Base-by-base conservation (phyloP, 2,329 filamentous ascomycete species). In the Daldinia sp. region DNA sequence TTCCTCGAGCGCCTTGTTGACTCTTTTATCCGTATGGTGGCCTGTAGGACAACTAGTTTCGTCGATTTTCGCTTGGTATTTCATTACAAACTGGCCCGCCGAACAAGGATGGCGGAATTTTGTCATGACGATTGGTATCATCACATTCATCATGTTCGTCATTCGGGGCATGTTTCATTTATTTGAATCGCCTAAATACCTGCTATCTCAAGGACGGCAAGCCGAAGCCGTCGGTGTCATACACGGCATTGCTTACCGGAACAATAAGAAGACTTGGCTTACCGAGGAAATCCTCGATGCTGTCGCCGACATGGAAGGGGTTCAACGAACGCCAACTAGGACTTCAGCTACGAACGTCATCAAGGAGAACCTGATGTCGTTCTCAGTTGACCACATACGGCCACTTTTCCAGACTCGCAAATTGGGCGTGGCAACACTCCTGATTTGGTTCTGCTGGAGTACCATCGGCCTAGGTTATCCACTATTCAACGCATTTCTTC, bases 401-500 rank as follows among this genome's bases (percentile, higher is more conserved):
- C 89, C 90, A 0, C 84, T 95, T 2, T 89, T 90, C 76, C 78
- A 78, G 62, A 83, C 72, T 57, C 83, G 79, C 68, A 83, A 81
- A 56, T 79, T 86, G 6, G 84, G 79, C 52, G 68, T 80, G 53
- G 81, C 84, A 35, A 87, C 85, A 0, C 71, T 67, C 3, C 77
- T 88, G 19, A 80, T 94, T 48, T 93, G 90, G 90, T 91, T 93
- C 76, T 88, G 87, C 74, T 96, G 92, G 92, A 83, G 88, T 0
- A 89, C 87, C 11, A 94, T 96, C 68, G 92, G 92, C 62, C 90
- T 96, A 87, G 92, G 89, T 2, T 96, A 94, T 72, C 92, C 92
- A 0, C 85, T 96, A 1, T 96, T 94, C 84, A 95, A 95, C 76
- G 90, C 91, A 53, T 96, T 96, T 78, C 83, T 96, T n/a, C 93